phyloP scores from a whole-genome alignment of 2,329 filamentous ascomycete genomes.

The Fusarium austroafricanum region DNA sequence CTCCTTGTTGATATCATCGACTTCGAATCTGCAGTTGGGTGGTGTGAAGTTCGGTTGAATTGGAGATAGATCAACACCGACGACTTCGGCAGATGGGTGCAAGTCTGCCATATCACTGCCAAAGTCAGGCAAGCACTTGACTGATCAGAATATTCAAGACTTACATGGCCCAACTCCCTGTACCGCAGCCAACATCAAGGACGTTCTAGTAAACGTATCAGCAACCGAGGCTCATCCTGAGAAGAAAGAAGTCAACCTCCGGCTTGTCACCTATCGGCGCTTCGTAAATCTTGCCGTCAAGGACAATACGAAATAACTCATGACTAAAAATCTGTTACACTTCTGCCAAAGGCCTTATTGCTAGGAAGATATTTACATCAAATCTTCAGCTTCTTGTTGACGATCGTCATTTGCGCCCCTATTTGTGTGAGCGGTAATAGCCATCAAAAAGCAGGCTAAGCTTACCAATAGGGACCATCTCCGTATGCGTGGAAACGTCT shows the following conservation, averaged over 20 bases:
- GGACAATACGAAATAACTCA: conserved; percentile 24
- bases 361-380: conserved; percentile 7
- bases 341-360: accelerated
- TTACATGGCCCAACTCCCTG: conserved; percentile 32
- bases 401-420: conserved; percentile 35
- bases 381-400: conserved; percentile 30
- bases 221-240: accelerated
- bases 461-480: conserved; percentile 26
- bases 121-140: background rate
- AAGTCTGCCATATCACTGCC: conserved; percentile 24
- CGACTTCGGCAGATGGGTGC: conserved; percentile 20
- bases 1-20: conserved; percentile 28
- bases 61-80: conserved; percentile 23
- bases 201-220: background rate
- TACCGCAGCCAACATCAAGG: conserved; percentile 23
- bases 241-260: background rate
- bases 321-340: background rate
- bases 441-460: accelerated
- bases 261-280: conserved; percentile 23
- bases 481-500: conserved; percentile 26
- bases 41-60: conserved; percentile 29
- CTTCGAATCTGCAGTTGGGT: conserved; percentile 22
- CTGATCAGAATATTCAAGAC: background rate
- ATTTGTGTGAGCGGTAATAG: background rate
- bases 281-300: conserved; percentile 21